These are phyloP conservation scores for Pinus albicaulis DNA, from an alignment of 75 land plant species.

Conservation along the genomic window DNA sequence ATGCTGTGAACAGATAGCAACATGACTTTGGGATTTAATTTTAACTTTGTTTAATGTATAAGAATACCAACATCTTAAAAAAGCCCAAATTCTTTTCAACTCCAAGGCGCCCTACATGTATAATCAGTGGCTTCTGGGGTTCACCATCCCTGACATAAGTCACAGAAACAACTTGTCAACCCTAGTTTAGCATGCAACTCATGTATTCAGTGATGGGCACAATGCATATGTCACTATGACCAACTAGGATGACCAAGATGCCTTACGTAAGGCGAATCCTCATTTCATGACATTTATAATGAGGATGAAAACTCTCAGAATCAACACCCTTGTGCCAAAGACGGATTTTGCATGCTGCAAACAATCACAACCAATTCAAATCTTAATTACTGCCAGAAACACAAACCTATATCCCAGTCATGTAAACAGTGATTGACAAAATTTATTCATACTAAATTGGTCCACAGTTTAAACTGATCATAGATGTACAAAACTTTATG, in stretches of 20 bases:
- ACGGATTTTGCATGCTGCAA: conserved; percentile 89
- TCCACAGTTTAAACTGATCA: neutral
- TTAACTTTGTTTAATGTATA: neutral
- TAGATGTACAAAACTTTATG: neutral
- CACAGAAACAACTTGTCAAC: conserved; percentile 4
- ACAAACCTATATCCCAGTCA: conserved; percentile 3
- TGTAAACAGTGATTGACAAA: neutral
- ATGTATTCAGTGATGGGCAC: neutral
- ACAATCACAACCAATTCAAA: neutral
- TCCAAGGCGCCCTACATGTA: conserved; percentile 97
- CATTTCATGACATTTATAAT: conserved; percentile 72
- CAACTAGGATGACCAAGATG: neutral
- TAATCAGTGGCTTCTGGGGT: conserved; percentile 79
- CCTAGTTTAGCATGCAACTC: neutral
- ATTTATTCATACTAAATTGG: neutral
- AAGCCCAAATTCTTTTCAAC: conserved; percentile 96
- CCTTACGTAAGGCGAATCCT: conserved; percentile 66
- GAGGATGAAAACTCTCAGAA: conserved; percentile 94
- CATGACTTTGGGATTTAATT: neutral
- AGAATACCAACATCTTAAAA: conserved; percentile 58
- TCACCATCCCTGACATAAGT: conserved; percentile 57
- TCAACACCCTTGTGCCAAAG: conserved; percentile 99
- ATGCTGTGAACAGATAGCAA: neutral
- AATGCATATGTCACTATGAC: neutral
- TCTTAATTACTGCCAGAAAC: conserved; percentile 4